These are phyloP conservation scores for Leucaena leucocephala DNA, from an alignment of 306 rosid species.

Conservation along the genomic window DNA sequence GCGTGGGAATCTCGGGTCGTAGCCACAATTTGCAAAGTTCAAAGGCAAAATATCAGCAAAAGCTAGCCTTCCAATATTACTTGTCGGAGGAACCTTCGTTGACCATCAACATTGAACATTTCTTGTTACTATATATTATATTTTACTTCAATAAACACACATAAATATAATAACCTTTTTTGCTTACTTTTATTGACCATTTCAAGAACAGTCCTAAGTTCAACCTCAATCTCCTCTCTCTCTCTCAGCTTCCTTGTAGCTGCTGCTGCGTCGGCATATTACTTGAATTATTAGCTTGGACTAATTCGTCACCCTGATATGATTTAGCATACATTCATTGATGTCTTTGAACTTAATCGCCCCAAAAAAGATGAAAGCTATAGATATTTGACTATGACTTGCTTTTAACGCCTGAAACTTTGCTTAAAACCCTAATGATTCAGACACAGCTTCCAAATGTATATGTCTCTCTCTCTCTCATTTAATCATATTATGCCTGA, in stretches of 20 bases:
- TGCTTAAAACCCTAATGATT: constrained; percentile 33
- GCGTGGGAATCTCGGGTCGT: constrained; percentile 27
- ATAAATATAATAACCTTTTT: neutral
- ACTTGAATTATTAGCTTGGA: neutral
- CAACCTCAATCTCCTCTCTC: neutral
- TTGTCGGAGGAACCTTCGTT: constrained; percentile 50
- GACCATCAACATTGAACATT: constrained; percentile 36
- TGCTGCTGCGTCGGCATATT: constrained; percentile 35
- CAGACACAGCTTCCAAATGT: constrained; percentile 32
- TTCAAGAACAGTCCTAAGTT: neutral
- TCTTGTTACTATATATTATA: neutral
- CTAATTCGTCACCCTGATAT: neutral
- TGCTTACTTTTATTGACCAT: constrained; percentile 1
- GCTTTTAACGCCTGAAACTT: constrained; percentile 34
- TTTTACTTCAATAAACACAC: constrained; percentile 1
- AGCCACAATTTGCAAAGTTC: constrained; percentile 26
- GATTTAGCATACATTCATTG: neutral
- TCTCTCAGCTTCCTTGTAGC: neutral
- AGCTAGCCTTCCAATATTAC: constrained; percentile 33
- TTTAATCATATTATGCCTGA: constrained; percentile 5
- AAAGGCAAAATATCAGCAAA: constrained; percentile 27
- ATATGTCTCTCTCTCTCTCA: neutral
- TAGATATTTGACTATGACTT: constrained; percentile 13
- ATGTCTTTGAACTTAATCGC: constrained; percentile 6
- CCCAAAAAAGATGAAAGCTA: neutral